Base-by-base conservation (phyloP, 2,329 filamentous ascomycete species). In the Pyricularia pennisetigena region DNA sequence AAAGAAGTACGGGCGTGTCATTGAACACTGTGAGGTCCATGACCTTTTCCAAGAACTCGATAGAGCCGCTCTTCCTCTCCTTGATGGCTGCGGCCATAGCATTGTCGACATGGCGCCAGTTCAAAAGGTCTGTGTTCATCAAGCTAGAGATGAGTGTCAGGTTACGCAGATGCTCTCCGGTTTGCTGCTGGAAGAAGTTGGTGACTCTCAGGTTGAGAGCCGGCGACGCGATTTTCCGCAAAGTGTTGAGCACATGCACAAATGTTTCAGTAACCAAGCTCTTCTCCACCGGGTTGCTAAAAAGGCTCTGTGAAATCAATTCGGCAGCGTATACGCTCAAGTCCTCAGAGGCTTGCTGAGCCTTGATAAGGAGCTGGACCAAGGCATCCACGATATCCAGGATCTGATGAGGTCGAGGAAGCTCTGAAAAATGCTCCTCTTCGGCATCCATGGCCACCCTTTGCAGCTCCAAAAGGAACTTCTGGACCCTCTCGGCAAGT, bases 1-100 rank as follows among this genome's bases (percentile, higher is more conserved):
- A 91, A 65, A 97, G 81, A 0, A 90, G 91, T 57, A 90, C 86
- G 0, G 93, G 92, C 63, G 89, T 87, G 65, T 93, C 91, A 72
- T 87, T 91, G 66, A 97, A 85, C 9, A 97, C 81, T 0, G 94
- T 86, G 62, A 92, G 86, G 71, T 95, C 90, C 71, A 97, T 82
- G 62, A 97, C 82, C 62, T 89, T 88, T 67, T 90, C 88, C n/a
- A 98, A 83, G 75, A 97, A 91, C 68, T 93, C 88, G 3, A 97
- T 80, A 1, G 91, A 92, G 26, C 85, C 85, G 8, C 88, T 84
- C 70, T 93, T 92, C 69, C 88, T 88, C 68, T 89, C 84, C 68
- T 87, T 82, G 24, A 98, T 83, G 1, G 90, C 88, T 75, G 90
- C 90, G 8, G 92, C 87, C 72, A 94, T 85, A 67, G 91, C 88